Conservation (phyloP, 2,329 filamentous ascomycete genomes). For the Beauveria caledonica region DNA sequence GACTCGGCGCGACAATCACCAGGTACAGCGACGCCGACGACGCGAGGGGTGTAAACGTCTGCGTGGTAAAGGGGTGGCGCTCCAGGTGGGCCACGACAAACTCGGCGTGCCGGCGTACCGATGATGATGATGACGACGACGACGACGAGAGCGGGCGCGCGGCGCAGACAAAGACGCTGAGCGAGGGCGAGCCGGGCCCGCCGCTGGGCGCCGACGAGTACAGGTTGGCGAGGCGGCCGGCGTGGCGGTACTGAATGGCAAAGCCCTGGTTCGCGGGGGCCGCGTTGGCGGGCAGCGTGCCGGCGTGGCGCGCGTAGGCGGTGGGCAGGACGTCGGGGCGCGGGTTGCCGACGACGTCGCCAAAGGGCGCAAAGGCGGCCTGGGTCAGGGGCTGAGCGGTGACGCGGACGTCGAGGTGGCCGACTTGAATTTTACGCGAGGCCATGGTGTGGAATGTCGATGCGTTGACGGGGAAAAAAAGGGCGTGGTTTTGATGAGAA, state of each 20-base stretch:
- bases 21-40: conserved; percentile 54
- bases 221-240: conserved; percentile 64
- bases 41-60: conserved; percentile 79
- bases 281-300: conserved; percentile 35
- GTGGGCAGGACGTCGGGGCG: conserved; percentile 46
- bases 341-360: conserved; percentile 73
- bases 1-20: conserved; percentile 78
- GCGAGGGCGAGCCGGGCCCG: conserved; percentile 45
- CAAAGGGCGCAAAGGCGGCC: conserved; percentile 66
- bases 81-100: conserved; percentile 70
- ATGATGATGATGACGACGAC: background rate
- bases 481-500: background rate
- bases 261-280: conserved; percentile 74
- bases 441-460: background rate
- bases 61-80: conserved; percentile 86
- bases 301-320: conserved; percentile 31
- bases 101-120: background rate
- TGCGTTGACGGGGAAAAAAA: background rate
- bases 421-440: conserved; percentile 10
- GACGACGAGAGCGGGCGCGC: conserved; percentile 21
- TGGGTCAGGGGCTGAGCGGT: conserved; percentile 59
- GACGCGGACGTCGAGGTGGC: conserved; percentile 28
- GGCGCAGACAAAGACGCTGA: conserved; percentile 85
- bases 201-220: conserved; percentile 58
- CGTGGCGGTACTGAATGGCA: conserved; percentile 76